Evolutionary conservation across 805 yeast species (phyloP).

Genomic region (Saccharomycopsis olivae): DNA sequence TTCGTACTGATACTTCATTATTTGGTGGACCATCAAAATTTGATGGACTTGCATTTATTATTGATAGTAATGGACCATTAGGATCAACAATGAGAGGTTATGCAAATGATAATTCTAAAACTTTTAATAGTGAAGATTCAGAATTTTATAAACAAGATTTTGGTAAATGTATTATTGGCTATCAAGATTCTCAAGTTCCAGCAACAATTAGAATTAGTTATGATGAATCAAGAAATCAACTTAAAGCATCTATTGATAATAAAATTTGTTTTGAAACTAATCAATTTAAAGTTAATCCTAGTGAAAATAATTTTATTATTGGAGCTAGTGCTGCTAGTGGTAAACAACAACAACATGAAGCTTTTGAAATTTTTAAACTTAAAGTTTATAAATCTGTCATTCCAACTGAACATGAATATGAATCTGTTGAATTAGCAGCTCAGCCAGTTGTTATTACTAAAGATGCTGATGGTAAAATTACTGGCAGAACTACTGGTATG

Average conservation of each 20-base stretch:
- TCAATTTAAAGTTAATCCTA: slow-evolving; percentile 34
- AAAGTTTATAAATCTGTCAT: slow-evolving; percentile 40
- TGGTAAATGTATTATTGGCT: slow-evolving; percentile 48
- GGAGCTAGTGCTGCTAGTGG: slow-evolving; percentile 45
- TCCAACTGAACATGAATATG: slow-evolving; percentile 45
- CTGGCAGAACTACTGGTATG: slow-evolving; percentile 11
- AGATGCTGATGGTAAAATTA: slow-evolving; percentile 26
- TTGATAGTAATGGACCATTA: slow-evolving; percentile 39
- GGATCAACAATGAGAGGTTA: slow-evolving; percentile 47
- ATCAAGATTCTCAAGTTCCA: slow-evolving; percentile 63
- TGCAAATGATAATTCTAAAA: slow-evolving; percentile 46
- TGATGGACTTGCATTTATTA: slow-evolving; percentile 53
- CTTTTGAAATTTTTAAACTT: slow-evolving; percentile 54
- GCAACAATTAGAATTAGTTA: slow-evolving; percentile 56
- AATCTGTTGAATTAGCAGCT: slow-evolving; percentile 37
- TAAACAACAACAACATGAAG: slow-evolving; percentile 31
- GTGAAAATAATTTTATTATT: slow-evolving; percentile 29
- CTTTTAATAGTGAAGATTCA: slow-evolving; percentile 21
- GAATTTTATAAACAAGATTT: slow-evolving; percentile 28
- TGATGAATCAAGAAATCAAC: slow-evolving; percentile 28
- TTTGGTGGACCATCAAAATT: slow-evolving; percentile 48
- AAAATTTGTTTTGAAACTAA: slow-evolving; percentile 59
- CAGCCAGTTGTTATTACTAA: slow-evolving; percentile 38
- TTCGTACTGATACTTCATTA: slow-evolving; percentile 24
- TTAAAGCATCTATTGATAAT: slow-evolving; percentile 65